A percentile compares a stretch with the other conserved stretches of the same genome.
These are phyloP conservation scores for Pneumocystis canis DNA, from an alignment of 1,139 yeast genomes.

Conservation along the genomic window DNA sequence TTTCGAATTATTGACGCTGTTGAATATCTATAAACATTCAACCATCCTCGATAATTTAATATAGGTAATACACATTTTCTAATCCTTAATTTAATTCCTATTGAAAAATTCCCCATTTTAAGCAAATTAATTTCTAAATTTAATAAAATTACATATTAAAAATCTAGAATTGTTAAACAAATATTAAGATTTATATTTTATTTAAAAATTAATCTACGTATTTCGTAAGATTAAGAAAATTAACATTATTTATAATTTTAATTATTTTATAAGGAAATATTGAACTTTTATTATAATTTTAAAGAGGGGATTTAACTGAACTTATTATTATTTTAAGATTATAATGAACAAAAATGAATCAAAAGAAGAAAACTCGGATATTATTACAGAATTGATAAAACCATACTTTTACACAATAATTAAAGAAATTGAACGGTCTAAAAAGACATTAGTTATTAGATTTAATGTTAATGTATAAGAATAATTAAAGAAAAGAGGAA, in stretches of 20 bases:
- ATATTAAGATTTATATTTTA: neutral
- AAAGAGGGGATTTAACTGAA: too few species aligned
- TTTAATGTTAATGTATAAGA: neutral
- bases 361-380: neutral
- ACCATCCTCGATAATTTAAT: neutral
- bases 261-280: too few species aligned
- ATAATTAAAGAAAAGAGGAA: neutral
- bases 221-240: too few species aligned
- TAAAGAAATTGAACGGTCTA: neutral
- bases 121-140: neutral
- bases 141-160: neutral
- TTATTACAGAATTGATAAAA: neutral
- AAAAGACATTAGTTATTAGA: neutral
- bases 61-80: neutral
- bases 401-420: neutral
- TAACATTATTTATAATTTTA: neutral
- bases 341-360: neutral
- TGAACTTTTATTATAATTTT: too few species aligned
- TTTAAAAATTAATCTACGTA: neutral
- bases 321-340: too few species aligned
- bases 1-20: constrained; percentile 34
- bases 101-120: neutral
- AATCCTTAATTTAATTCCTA: neutral
- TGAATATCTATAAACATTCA: neutral
- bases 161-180: neutral